Percentiles rank a stretch among this genome's conserved stretches.
Evolutionary conservation across 2,329 filamentous ascomycete species (phyloP).

Genomic region (Cladophialophora psammophila): DNA sequence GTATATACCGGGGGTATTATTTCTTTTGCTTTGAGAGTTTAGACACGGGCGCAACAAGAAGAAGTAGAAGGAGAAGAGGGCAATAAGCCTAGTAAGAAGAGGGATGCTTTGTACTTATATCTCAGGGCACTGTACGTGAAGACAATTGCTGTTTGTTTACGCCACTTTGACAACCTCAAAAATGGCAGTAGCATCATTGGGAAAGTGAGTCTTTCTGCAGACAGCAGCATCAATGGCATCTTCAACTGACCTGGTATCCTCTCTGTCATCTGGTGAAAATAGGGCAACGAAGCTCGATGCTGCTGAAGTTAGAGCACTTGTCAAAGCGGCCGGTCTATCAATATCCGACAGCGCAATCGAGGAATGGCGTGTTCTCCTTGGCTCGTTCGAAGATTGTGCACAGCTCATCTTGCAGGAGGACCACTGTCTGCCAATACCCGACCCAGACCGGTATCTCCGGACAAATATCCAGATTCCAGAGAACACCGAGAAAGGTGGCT

Average conservation of each 20-base stretch:
- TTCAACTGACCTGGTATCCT: not conserved
- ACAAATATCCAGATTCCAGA: slow-evolving; percentile 11
- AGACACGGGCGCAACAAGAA: not conserved
- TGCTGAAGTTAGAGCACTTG: slow-evolving; percentile 15
- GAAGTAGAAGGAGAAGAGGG: not conserved
- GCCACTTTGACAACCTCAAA: not conserved
- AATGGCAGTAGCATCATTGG: slow-evolving; percentile 4
- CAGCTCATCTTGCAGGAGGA: slow-evolving; percentile 14
- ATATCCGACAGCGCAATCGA: slow-evolving; percentile 9
- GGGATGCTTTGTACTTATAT: not conserved
- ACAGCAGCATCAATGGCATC: not conserved
- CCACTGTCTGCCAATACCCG: slow-evolving; percentile 6
- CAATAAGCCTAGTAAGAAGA: not conserved
- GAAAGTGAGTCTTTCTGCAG: not conserved
- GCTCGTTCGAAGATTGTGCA: slow-evolving; percentile 10
- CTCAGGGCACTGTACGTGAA: not conserved
- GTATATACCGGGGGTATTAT: not conserved
- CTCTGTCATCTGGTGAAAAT: not conserved
- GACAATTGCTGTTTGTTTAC: not conserved
- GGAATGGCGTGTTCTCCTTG: slow-evolving; percentile 16
- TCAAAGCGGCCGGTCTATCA: slow-evolving; percentile 6
- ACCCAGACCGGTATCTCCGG: slow-evolving; percentile 8
- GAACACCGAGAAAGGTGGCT: slow-evolving; percentile 17
- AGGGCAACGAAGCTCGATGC: slow-evolving; percentile 11
- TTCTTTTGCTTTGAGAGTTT: not conserved